Conservation (phyloP, 169 alveolate genomes). For the Eimeria acervulina region DNA sequence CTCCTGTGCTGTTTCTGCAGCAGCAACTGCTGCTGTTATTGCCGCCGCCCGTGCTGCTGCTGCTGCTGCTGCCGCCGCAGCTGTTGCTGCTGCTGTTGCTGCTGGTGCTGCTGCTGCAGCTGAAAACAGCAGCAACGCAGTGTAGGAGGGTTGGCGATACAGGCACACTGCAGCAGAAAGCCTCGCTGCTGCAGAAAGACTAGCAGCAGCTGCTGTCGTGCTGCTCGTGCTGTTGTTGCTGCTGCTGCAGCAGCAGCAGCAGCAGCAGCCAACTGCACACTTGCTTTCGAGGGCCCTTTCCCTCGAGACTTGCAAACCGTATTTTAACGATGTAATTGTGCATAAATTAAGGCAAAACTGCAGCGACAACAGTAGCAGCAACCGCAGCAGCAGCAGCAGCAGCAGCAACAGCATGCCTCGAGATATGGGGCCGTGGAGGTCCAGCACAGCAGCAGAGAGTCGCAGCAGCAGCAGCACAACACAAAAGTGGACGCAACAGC, state of each 20-base stretch:
- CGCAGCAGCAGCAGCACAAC: constrained; percentile 23
- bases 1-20: too few species aligned
- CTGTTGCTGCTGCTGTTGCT: constrained; percentile 78
- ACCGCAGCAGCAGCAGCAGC: constrained; percentile 65
- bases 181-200: constrained; percentile 29
- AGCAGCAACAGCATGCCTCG: constrained; percentile 66
- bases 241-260: constrained; percentile 13
- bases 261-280: not conserved
- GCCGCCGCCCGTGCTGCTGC: constrained; percentile 73
- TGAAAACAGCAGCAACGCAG: not conserved
- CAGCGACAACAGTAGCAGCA: not conserved
- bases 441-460: not conserved
- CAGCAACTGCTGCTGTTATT: constrained; percentile 75
- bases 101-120: constrained; percentile 17
- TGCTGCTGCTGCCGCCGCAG: constrained; percentile 87
- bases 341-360: not conserved
- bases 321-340: not conserved
- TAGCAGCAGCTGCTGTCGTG: not conserved
- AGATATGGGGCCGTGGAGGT: constrained; percentile 22
- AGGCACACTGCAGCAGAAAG: constrained; percentile 4
- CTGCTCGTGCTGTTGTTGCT: not conserved
- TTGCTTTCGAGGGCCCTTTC: not conserved
- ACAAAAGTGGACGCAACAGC: not conserved
- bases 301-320: not conserved
- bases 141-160: not conserved